Evolutionary conservation across 768 basidiomycete species (phyloP).

Genomic region (Trametes gibbosa): DNA sequence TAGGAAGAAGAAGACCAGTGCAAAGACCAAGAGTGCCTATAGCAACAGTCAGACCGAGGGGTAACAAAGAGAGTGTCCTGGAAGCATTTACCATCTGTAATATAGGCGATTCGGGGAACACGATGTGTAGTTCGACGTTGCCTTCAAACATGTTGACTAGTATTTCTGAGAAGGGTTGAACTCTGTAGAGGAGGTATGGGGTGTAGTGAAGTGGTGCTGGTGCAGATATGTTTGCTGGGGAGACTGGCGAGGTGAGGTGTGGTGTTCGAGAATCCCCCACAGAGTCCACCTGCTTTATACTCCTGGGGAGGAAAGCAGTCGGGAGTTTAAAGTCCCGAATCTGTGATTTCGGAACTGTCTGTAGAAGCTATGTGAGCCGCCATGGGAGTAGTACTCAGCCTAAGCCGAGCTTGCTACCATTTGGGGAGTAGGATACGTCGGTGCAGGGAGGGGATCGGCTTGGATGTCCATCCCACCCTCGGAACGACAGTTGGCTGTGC

Average conservation of each 20-base stretch:
- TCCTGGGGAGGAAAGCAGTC: neutral
- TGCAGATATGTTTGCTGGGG: neutral
- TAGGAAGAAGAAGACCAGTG: neutral
- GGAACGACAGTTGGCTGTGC: too few species aligned
- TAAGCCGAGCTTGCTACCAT: neutral
- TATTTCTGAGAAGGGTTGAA: neutral
- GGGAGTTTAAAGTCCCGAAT: neutral
- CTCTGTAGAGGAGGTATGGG: neutral
- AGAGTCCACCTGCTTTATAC: neutral
- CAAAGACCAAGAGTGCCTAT: neutral
- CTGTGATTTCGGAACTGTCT: neutral
- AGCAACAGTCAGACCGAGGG: neutral
- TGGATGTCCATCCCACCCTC: too few species aligned
- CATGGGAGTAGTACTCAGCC: neutral
- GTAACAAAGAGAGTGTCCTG: neutral
- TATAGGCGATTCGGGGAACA: neutral
- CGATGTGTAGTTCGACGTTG: neutral
- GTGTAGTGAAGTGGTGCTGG: neutral
- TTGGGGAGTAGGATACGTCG: neutral
- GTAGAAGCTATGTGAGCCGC: neutral
- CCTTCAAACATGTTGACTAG: neutral
- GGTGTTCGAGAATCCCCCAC: neutral
- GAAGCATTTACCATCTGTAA: neutral
- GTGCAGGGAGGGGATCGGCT: too few species aligned
- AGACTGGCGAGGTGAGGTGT: neutral